Base-by-base conservation (phyloP, 768 basidiomycete genomes). In the Trametopsis cervina region DNA sequence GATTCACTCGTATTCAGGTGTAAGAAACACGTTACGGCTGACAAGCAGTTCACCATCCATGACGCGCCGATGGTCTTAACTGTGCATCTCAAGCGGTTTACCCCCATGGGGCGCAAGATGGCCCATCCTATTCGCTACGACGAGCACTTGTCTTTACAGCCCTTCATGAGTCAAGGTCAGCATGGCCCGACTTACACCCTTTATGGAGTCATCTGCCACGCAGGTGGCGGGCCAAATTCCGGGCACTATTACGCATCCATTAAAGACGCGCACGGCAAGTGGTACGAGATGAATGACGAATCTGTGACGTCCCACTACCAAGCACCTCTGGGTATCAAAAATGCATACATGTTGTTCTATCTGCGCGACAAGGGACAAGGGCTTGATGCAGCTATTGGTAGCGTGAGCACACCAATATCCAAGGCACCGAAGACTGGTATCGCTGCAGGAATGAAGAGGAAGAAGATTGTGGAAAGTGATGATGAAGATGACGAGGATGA, bases 231-330 rank as follows among this genome's bases (percentile, higher is more conserved):
- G 4, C 91, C 94, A 12, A 89, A 96, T 60, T 94, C 89, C 1
- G 96, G 96, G 3, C 96, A 99, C 65, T 99, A 99, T 66, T 91
- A 81, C 54, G 85, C 94, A 15, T 83, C 80, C 57, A 81, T 96
- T 58, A 89, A 83, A 62, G 74, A 79, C 35, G 74, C 72, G 27
- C 69, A 77, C 26, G 83, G 81, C 10, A 68, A 68, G 27, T 99
- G 94, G 94, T 82, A 77, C 67, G 83, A 91, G 68, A 94, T 94
- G 83, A 95, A 99, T 67, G 96, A 99, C 61, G 90, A 93, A 23
- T 70, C 70, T 40, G 85, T 93, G 20, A 67, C 74, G 9, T 58
- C 66, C 3, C 59, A 65, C 12, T 60, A 55, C 15, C 53, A 63
- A 13, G 55, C 75, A 4, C 83, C 89, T 1, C 66, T 82, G 23